Percentiles rank a stretch among this genome's conserved stretches.
These are phyloP conservation scores for Tetrahymena malaccensis DNA, from an alignment of 73 alveolate genomes.

Conservation along the genomic window DNA sequence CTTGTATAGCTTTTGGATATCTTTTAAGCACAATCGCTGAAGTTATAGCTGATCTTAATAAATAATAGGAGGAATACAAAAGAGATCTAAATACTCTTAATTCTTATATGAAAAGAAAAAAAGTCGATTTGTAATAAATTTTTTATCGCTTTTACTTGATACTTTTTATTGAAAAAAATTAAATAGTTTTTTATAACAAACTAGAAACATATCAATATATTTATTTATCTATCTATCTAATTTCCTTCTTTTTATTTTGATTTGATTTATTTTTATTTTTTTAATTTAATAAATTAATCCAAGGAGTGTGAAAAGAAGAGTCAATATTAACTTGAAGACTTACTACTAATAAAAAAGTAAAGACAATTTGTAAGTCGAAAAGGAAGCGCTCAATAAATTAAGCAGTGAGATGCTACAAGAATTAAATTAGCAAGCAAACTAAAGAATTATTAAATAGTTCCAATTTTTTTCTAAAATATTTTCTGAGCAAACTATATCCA, in stretches of 20 bases:
- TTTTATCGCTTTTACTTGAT: not conserved
- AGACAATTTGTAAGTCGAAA: not conserved
- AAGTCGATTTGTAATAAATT: not conserved
- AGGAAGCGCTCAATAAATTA: not conserved
- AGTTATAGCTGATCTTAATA: not conserved
- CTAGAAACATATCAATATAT: too few species aligned
- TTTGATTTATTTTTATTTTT: too few species aligned
- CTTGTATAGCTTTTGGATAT: not conserved
- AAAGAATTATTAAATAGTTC: not conserved
- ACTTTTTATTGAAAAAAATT: not conserved
- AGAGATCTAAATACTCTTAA: not conserved
- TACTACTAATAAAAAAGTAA: not conserved
- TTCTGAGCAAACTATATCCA: not conserved
- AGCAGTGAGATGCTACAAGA: not conserved
- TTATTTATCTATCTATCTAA: not conserved
- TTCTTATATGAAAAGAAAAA: not conserved
- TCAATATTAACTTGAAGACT: not conserved
- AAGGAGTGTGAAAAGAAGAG: not conserved
- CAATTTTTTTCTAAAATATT: not conserved
- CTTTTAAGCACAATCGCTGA: not conserved
- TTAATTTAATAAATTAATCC: not conserved
- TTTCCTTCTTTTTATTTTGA: not conserved
- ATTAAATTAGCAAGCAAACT: not conserved
- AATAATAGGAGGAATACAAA: not conserved
- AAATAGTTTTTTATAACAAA: not conserved